These are phyloP conservation scores for Trichophyton schoenleinii DNA, from an alignment of 2,329 filamentous ascomycete species.

Conservation along the genomic window DNA sequence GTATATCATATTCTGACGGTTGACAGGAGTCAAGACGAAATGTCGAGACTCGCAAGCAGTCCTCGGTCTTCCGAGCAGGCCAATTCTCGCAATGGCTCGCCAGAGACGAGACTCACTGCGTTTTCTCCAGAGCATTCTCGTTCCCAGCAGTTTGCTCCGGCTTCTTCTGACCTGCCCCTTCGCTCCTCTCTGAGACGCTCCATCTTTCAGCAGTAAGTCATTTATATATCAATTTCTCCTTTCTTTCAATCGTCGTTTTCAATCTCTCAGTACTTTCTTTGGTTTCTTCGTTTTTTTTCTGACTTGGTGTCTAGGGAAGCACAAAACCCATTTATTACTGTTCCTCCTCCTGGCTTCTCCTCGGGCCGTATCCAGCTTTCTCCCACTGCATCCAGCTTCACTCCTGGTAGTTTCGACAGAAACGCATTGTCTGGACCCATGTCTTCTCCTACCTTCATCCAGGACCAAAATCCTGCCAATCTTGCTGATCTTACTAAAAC, in stretches of 20 bases:
- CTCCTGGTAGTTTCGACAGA: constrained; percentile 32
- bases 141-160: constrained; percentile 22
- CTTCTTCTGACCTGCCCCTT: not conserved
- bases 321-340: constrained; percentile 22
- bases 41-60: constrained; percentile 24
- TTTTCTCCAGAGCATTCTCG: constrained; percentile 51
- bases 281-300: not conserved
- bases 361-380: constrained; percentile 38
- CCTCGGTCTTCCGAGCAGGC: constrained; percentile 34
- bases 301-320: constrained; percentile 8
- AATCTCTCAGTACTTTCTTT: constrained; percentile 1
- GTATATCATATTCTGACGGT: too few relatives aligned
- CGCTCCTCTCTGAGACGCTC: not conserved
- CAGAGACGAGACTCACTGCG: constrained; percentile 50
- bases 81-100: constrained; percentile 50
- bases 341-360: constrained; percentile 8
- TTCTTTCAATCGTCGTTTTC: not conserved
- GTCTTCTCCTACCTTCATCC: constrained; percentile 5
- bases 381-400: constrained; percentile 51
- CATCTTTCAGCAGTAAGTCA: not conserved
- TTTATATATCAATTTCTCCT: not conserved
- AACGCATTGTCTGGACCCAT: constrained; percentile 7
- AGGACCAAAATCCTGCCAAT: constrained; percentile 6
- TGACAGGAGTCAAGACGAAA: constrained; percentile 12
- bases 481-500: constrained; percentile 16